Conservation (phyloP, 2,329 filamentous ascomycete genomes). For the Xylaria sp. region DNA sequence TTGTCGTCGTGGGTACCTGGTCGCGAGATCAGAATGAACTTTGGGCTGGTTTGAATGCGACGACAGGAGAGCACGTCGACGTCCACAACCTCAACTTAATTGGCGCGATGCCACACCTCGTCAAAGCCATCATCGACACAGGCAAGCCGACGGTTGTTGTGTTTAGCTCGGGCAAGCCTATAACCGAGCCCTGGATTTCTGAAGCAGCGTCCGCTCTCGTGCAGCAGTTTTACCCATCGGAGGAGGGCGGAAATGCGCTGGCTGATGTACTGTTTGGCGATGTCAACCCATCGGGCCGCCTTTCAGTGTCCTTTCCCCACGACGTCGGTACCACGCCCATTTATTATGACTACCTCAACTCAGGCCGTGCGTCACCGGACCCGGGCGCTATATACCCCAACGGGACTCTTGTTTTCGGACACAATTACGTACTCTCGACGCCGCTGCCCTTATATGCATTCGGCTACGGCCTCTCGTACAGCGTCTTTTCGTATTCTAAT, state of each 20-base stretch:
- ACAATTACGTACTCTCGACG: conserved; percentile 66
- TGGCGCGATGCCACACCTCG: conserved; percentile 70
- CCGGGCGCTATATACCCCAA: conserved; percentile 60
- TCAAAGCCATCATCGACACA: conserved; percentile 70
- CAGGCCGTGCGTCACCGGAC: conserved; percentile 59
- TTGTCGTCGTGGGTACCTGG: conserved; percentile 79
- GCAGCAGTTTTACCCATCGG: conserved; percentile 77
- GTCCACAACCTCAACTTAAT: conserved; percentile 67
- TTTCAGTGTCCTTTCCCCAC: conserved; percentile 70
- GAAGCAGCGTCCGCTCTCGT: conserved; percentile 67
- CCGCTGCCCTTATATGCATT: conserved; percentile 68
- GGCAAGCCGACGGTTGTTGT: conserved; percentile 72
- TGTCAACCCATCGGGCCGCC: conserved; percentile 68
- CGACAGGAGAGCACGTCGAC: conserved; percentile 77
- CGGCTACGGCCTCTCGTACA: conserved; percentile 70
- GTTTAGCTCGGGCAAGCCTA: conserved; percentile 71
- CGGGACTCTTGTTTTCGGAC: conserved; percentile 67
- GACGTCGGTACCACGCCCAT: conserved; percentile 70
- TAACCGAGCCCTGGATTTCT: conserved; percentile 76
- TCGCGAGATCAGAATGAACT: conserved; percentile 74
- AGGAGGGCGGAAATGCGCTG: conserved; percentile 69
- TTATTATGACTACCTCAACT: conserved; percentile 76
- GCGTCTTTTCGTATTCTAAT: conserved; percentile 64
- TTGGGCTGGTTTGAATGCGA: conserved; percentile 73
- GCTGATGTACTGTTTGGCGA: conserved; percentile 70